A percentile compares a stretch with the other conserved stretches of the same genome.
Evolutionary conservation across 1,284 basidiomycete genomes (phyloP).

Genomic region (Fomitopsis schrenkii): DNA sequence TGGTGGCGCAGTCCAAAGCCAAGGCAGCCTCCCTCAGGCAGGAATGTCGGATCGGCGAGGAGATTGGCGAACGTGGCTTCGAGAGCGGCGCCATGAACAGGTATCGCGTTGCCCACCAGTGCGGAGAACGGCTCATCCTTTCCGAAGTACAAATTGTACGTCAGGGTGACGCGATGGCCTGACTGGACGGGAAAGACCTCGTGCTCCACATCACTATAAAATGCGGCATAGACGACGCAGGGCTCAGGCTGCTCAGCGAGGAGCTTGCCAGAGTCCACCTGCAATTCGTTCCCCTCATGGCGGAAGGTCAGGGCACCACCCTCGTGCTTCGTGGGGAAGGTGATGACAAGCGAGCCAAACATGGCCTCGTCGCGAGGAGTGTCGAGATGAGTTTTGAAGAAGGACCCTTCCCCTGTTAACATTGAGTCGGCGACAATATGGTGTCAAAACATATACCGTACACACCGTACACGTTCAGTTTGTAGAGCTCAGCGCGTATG

Average conservation of each 20-base stretch:
- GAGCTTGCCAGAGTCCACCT: slow-evolving; percentile 29
- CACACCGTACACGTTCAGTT: slow-evolving; percentile 27
- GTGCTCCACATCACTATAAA: slow-evolving; percentile 44
- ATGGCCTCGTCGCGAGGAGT: slow-evolving; percentile 19
- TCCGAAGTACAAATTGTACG: slow-evolving; percentile 34
- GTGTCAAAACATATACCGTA: background rate
- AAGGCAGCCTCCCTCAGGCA: slow-evolving; percentile 30
- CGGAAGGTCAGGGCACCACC: slow-evolving; percentile 36
- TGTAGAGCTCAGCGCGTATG: slow-evolving; percentile 20
- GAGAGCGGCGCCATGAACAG: background rate
- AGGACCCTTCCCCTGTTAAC: slow-evolving; percentile 13
- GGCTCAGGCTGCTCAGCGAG: slow-evolving; percentile 9
- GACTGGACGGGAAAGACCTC: slow-evolving; percentile 37
- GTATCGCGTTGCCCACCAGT: background rate
- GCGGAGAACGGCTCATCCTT: background rate
- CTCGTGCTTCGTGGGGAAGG: slow-evolving; percentile 37
- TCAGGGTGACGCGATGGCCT: slow-evolving; percentile 40
- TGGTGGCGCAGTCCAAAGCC: slow-evolving; percentile 35
- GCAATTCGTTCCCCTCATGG: slow-evolving; percentile 22
- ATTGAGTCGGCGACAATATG: background rate
- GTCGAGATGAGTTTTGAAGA: slow-evolving; percentile 26
- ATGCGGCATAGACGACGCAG: slow-evolving; percentile 31
- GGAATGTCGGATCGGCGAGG: slow-evolving; percentile 23
- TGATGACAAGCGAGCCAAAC: slow-evolving; percentile 41
- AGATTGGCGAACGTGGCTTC: slow-evolving; percentile 14